These are phyloP conservation scores for Daldinia decipiens DNA, from an alignment of 495 filamentous ascomycete species.

Conservation along the genomic window DNA sequence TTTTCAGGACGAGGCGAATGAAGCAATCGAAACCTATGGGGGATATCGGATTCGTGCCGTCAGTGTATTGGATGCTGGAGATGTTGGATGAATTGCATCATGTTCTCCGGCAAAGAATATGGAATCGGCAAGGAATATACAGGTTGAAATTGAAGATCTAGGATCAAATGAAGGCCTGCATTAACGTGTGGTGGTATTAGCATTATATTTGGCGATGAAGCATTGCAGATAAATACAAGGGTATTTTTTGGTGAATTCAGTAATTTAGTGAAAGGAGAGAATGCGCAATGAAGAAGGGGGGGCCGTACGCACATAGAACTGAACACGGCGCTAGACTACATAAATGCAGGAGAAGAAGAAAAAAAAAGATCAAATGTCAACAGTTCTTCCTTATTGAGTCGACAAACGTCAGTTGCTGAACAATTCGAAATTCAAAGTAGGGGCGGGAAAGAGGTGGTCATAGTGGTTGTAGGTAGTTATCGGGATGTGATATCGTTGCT, in stretches of 20 bases:
- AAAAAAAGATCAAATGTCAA: conserved; percentile 17
- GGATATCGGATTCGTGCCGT: conserved; percentile 44
- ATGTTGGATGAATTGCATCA: conserved; percentile 45
- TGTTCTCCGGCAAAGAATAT: conserved; percentile 42
- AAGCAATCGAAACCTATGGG: conserved; percentile 34
- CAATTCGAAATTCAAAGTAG: conserved; percentile 14
- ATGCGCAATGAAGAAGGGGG: conserved; percentile 34
- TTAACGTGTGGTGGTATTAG: conserved; percentile 34
- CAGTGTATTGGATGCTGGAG: conserved; percentile 46
- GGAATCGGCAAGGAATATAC: conserved; percentile 40
- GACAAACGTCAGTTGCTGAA: conserved; percentile 1
- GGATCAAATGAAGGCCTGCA: conserved; percentile 44
- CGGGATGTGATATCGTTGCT: conserved; percentile 40
- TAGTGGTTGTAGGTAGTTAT: conserved; percentile 26
- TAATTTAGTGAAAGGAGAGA: conserved; percentile 36
- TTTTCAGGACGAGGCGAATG: conserved; percentile 8
- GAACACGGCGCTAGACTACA: conserved; percentile 34
- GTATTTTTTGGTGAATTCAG: conserved; percentile 25
- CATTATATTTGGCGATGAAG: conserved; percentile 28
- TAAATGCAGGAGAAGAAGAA: conserved; percentile 13
- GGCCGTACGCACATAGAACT: conserved; percentile 38
- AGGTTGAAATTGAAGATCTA: conserved; percentile 36
- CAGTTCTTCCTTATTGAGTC: conserved; percentile 9
- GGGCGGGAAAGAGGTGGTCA: conserved; percentile 18
- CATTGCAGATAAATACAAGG: conserved; percentile 18